A percentile compares a stretch with the other conserved stretches of the same genome.
Conservation (phyloP, 2,329 filamentous ascomycete genomes). For the Cytospora chrysosperma region DNA sequence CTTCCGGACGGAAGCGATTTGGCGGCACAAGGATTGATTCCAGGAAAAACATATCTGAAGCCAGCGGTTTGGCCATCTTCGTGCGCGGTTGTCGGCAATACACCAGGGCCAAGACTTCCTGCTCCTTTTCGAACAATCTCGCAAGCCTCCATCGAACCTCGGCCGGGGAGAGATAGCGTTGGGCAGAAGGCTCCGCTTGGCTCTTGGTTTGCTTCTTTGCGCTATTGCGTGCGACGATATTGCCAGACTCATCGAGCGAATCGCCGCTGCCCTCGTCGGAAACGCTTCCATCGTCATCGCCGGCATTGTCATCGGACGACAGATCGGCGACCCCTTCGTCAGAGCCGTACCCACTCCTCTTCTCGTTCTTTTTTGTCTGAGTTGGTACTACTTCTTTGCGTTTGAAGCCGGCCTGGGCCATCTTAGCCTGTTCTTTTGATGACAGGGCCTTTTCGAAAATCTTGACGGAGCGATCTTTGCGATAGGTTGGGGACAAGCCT, state of each 20-base stretch:
- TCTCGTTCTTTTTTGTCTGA: conserved; percentile 36
- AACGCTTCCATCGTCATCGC: conserved; percentile 35
- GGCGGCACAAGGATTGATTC: conserved; percentile 84
- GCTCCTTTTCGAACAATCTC: conserved; percentile 82
- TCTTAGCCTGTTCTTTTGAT: conserved; percentile 72
- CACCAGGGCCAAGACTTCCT: conserved; percentile 78
- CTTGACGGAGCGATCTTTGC: conserved; percentile 89
- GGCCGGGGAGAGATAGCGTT: conserved; percentile 77
- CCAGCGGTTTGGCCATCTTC: conserved; percentile 58
- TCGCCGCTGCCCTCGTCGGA: conserved; percentile 45
- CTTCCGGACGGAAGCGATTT: conserved; percentile 87
- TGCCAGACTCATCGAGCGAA: conserved; percentile 53
- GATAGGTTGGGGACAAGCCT: conserved; percentile 76
- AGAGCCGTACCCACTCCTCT: conserved; percentile 45
- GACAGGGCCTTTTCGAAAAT: conserved; percentile 84
- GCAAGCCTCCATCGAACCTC: conserved; percentile 79
- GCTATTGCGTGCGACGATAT: conserved; percentile 58
- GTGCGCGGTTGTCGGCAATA: conserved; percentile 72
- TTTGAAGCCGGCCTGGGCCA: conserved; percentile 68
- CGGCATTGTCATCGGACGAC: conserved; percentile 43
- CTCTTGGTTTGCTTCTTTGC: conserved; percentile 36
- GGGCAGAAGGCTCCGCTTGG: conserved; percentile 40
- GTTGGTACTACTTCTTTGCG: conserved; percentile 69
- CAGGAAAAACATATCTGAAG: conserved; percentile 91
- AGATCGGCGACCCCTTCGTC: conserved; percentile 73